These are phyloP conservation scores for Hypoxylon sp. DNA, from an alignment of 2,329 filamentous ascomycete species.

Conservation along the genomic window DNA sequence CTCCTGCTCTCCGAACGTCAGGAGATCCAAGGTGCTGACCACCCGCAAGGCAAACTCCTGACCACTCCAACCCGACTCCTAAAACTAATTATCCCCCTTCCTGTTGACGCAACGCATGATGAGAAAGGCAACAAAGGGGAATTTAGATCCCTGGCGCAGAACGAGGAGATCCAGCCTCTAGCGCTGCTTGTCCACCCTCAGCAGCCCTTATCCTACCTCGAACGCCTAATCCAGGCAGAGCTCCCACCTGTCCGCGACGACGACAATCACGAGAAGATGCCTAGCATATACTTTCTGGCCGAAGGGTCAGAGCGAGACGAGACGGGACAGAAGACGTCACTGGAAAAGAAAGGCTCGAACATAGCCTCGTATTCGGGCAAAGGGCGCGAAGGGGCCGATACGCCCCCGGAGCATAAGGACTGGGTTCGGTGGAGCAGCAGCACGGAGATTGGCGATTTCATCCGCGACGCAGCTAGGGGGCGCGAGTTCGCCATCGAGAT, in stretches of 20 bases:
- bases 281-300: constrained; percentile 82
- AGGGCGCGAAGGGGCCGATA: constrained; percentile 69
- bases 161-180: constrained; percentile 83
- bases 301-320: constrained; percentile 77
- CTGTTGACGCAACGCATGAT: constrained; percentile 65
- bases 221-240: constrained; percentile 89
- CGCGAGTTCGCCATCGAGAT: constrained; percentile 88
- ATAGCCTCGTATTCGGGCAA: constrained; percentile 79
- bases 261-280: constrained; percentile 75
- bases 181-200: constrained; percentile 89
- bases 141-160: constrained; percentile 58
- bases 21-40: constrained; percentile 3
- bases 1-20: not conserved
- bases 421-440: constrained; percentile 91
- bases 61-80: constrained; percentile 78
- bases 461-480: constrained; percentile 86
- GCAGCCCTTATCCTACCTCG: constrained; percentile 90
- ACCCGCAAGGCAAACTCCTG: constrained; percentile 71
- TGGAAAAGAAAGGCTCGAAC: constrained; percentile 52
- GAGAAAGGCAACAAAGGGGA: constrained; percentile 58
- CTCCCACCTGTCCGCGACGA: constrained; percentile 75
- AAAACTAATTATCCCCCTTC: constrained; percentile 77
- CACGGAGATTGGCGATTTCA: constrained; percentile 94
- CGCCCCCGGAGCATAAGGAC: constrained; percentile 61
- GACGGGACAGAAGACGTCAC: constrained; percentile 50